phyloP scores from a whole-genome alignment of 352 stramenopile genomes.

The Phytophthora pini region DNA sequence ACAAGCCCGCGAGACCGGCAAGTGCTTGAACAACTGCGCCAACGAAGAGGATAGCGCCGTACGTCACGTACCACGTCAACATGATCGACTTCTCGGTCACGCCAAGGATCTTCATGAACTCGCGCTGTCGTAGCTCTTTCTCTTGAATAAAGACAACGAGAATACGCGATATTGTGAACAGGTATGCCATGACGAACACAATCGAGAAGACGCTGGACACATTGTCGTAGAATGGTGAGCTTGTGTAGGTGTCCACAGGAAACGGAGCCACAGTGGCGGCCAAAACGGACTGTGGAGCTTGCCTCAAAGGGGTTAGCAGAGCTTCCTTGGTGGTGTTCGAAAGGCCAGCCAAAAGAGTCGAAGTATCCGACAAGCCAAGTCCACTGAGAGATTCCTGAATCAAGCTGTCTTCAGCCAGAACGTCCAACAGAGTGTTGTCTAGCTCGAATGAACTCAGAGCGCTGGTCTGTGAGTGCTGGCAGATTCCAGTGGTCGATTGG shows the following conservation, averaged over 20 bases:
- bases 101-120: conserved; percentile 93
- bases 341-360: conserved; percentile 13
- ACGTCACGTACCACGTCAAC: conserved; percentile 86
- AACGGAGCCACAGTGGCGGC: conserved; percentile 40
- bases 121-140: conserved; percentile 88
- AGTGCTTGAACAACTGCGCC: conserved; percentile 61
- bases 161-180: conserved; percentile 87
- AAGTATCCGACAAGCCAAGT: neutral
- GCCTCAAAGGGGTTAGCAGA: conserved; percentile 39
- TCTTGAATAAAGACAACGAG: conserved; percentile 88
- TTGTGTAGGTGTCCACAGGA: conserved; percentile 44
- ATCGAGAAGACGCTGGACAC: conserved; percentile 69
- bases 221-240: conserved; percentile 62
- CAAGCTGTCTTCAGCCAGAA: conserved; percentile 38
- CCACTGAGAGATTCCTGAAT: conserved; percentile 35
- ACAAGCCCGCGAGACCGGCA: conserved; percentile 47
- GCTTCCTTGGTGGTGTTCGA: conserved; percentile 23
- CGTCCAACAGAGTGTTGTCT: conserved; percentile 37
- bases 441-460: conserved; percentile 27
- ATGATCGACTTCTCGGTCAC: conserved; percentile 77
- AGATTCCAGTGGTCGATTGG: conserved; percentile 49
- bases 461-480: conserved; percentile 45
- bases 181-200: conserved; percentile 91
- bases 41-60: conserved; percentile 84
- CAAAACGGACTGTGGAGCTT: conserved; percentile 52